Conservation (phyloP, 371 early-diverging fungal species). For the Batkoa obscura region DNA sequence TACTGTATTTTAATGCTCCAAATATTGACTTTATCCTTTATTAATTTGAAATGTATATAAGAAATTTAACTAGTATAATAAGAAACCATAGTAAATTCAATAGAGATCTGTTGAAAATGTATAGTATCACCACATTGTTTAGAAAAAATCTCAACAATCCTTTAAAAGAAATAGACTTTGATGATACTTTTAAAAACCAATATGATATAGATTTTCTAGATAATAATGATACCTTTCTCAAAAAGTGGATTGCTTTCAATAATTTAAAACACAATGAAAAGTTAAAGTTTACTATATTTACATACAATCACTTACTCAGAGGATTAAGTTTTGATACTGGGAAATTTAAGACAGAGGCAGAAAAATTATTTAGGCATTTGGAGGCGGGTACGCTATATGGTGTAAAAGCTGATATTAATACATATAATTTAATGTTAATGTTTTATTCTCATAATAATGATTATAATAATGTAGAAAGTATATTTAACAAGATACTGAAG, state of each 20-base stretch:
- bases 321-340: background rate
- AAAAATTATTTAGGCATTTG: background rate
- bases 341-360: background rate
- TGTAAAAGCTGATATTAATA: background rate
- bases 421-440: background rate
- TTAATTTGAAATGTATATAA: no score
- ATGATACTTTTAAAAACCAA: no score
- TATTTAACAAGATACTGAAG: background rate
- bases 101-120: no score
- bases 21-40: background rate
- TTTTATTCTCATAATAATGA: background rate
- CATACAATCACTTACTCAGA: background rate
- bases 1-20: background rate
- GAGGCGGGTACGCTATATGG: background rate
- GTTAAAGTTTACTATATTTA: background rate
- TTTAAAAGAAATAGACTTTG: no score
- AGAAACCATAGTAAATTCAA: no score
- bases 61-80: no score
- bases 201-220: no score
- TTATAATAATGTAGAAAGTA: background rate
- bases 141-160: no score
- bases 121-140: no score
- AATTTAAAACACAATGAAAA: background rate
- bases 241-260: background rate
- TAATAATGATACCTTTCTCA: no score